Base-by-base conservation (phyloP, 2,329 filamentous ascomycete genomes). In the Camillea tinctor region DNA sequence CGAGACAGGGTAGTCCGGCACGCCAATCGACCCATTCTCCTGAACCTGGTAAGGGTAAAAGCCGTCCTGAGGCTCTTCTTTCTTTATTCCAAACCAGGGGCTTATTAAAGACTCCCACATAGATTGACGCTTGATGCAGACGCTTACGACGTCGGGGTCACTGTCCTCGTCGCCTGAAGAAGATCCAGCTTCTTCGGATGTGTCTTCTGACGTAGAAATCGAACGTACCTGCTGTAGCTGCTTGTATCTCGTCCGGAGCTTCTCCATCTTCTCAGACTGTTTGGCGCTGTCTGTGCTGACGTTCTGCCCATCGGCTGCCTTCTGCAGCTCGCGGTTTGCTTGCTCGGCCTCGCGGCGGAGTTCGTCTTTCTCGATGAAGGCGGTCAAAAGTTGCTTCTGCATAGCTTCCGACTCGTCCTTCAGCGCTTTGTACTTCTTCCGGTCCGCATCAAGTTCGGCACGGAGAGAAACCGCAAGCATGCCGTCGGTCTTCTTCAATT, bases 331-430 rank as follows among this genome's bases (percentile, higher is more conserved):
- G 57, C 72, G 77, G 57, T 73, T 72, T 55, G 72, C 72, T 54
- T 80, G 78, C 64, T 84, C 82, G 40, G 80, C 74, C 60, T 84
- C 79, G 71, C 84, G 83, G 57, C 82, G 80, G 57, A 87, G 76
- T 71, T 82, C 82, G 61, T 88, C 85, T 71, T 88, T 88, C 63
- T 82, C 80, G 52, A 88, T 77, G 19, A 88, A 77, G 51, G 84
- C 81, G 49, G 85, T 80, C 65, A 88, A 79, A 22, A 88, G 79
- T 69, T 88, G 85, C 52, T 80, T 79, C 73, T 86, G 84, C 68
- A 85, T 80, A 61, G 81, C 78, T 56, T 87, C 84, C 54, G 79
- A 77, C 70, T 88, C 84, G 57, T 79, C 75, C 61, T 75, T 77
- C 54, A 82, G 73, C 57, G 77, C 73, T 59, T 79, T 79, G 63